Evolutionary conservation across 352 stramenopile species (phyloP).

Genomic region (Pythium aquatile): DNA sequence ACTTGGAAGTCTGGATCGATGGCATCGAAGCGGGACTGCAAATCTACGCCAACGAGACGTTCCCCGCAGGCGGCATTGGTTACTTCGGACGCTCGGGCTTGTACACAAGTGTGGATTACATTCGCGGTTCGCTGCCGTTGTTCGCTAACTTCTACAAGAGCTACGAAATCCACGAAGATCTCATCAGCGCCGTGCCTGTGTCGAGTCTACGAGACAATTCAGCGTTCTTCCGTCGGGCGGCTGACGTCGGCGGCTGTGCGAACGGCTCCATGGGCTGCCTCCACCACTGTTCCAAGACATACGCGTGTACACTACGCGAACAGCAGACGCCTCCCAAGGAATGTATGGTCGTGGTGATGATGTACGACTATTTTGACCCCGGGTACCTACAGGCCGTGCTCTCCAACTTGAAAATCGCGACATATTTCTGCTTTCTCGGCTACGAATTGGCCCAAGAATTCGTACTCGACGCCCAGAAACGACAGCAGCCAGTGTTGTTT

Average conservation of each 20-base stretch:
- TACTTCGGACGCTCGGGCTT: constrained; percentile 46
- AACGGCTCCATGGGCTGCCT: constrained; percentile 20
- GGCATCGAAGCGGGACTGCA: constrained; percentile 33
- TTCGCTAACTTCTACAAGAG: constrained; percentile 51
- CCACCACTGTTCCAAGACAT: constrained; percentile 12
- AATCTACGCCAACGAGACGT: constrained; percentile 54
- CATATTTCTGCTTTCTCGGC: constrained; percentile 45
- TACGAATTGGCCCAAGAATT: constrained; percentile 12
- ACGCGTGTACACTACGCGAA: constrained; percentile 54
- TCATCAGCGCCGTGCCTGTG: constrained; percentile 35
- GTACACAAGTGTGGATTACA: constrained; percentile 46
- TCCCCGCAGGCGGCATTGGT: constrained; percentile 30
- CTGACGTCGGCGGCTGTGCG: constrained; percentile 17
- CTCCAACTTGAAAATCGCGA: constrained; percentile 33
- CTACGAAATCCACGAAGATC: constrained; percentile 37
- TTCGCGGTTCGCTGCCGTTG: constrained; percentile 20
- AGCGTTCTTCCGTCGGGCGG: constrained; percentile 32
- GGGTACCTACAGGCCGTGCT: constrained; percentile 36
- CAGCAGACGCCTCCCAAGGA: constrained; percentile 6
- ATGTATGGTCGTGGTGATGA: constrained; percentile 42
- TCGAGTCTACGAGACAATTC: constrained; percentile 30
- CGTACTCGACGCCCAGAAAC: constrained; percentile 13
- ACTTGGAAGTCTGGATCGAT: constrained; percentile 50
- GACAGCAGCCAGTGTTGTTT: constrained; percentile 29
- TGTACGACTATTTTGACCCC: constrained; percentile 32